These are phyloP conservation scores for Solanum microdontum DNA, from an alignment of 257 asterid genomes.

Conservation along the genomic window DNA sequence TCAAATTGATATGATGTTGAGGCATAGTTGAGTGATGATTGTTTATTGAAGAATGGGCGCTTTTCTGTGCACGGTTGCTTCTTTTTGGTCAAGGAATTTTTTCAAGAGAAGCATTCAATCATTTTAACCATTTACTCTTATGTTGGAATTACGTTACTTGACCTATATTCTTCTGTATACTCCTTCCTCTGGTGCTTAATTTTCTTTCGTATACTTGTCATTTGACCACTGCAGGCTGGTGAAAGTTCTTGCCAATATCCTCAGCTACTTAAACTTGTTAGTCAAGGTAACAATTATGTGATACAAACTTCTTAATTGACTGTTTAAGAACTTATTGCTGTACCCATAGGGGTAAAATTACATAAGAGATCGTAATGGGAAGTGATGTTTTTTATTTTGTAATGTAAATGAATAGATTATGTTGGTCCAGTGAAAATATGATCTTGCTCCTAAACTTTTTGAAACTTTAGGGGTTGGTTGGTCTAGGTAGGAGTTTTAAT, in stretches of 20 bases:
- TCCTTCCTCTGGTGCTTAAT: not conserved
- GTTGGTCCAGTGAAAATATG: not conserved
- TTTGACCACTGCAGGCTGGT: slow-evolving; percentile 10
- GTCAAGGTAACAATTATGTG: slow-evolving; percentile 6
- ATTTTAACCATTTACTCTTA: not conserved
- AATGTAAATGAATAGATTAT: not conserved
- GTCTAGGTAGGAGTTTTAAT: not conserved
- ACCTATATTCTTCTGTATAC: not conserved
- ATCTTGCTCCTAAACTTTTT: not conserved
- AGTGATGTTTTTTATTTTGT: not conserved
- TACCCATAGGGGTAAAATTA: not conserved
- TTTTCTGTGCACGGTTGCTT: not conserved
- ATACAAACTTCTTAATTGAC: not conserved
- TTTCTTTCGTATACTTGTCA: not conserved
- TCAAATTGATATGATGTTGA: not conserved
- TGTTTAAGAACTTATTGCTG: not conserved
- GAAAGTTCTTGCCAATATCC: slow-evolving; percentile 1
- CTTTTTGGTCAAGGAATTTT: not conserved
- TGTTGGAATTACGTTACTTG: not conserved
- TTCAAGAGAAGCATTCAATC: not conserved
- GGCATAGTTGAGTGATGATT: not conserved
- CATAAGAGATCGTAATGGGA: not conserved
- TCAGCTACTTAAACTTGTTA: slow-evolving; percentile 6
- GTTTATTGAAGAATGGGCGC: not conserved
- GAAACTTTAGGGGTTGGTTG: not conserved